Base-by-base conservation (phyloP, 2,329 filamentous ascomycete genomes). In the Phaeosphaeriaceae sp. region DNA sequence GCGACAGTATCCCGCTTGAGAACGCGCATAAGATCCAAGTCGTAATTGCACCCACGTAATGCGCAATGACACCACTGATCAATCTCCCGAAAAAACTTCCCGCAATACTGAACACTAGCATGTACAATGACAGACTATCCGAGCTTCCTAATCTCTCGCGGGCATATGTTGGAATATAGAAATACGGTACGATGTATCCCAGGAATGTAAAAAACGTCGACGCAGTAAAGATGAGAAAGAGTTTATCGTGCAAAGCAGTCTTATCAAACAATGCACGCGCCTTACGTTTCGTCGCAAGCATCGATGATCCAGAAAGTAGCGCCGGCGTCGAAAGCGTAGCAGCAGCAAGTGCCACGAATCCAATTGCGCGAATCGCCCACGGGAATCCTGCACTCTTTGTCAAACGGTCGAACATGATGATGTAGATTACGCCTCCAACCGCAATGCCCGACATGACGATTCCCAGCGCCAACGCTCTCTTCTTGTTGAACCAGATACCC, bases 361-460 rank as follows among this genome's bases (percentile, higher is more conserved):
- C 75, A 21, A 78, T 72, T 2, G 63, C 67, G 17, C 75, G 72
- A 40, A 77, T 76, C 6, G 74, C 68, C 74, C 73, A 77, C 2
- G 74, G 70, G 53, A 78, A 78, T 5, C 73, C 74, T 10, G 60
- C 63, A 1, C 53, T 54, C 22, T 56, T 64, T 11, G 66, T 60
- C 13, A 78, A 60, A 7, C 60, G 65, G 56, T 77, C 70, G 46
- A 78, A 77, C 65, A 74, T 75, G 33, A 71, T 66, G 48, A 78
- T 75, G 60, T 78, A 78, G 2, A 74, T 63, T 7, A 77, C 67
- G 5, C 75, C 76, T 3, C 74, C 75, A 24, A 78, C 75, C 27
- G 75, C 75, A 53, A 77, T 77, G 0, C 76, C 76, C 44, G 71
- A 74, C 73, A 76, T 77, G 4, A 76, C 74, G 10, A 77, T 66